A percentile compares a stretch with the other conserved stretches of the same genome.
Evolutionary conservation across 2,329 filamentous ascomycete genomes (phyloP).

Genomic region (Didymella arachidicola): DNA sequence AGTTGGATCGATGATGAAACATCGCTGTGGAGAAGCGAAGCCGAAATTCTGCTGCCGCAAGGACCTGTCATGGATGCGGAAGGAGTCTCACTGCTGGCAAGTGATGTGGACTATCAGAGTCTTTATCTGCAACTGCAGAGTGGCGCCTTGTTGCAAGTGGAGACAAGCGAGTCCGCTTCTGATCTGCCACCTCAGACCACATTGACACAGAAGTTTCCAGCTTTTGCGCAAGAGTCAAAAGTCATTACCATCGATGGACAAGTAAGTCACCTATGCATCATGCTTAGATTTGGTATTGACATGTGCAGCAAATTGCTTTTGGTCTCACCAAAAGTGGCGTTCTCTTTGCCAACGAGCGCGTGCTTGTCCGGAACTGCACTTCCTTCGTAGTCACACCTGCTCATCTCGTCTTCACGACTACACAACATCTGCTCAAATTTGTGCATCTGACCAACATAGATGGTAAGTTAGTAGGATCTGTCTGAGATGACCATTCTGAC

Average conservation of each 20-base stretch:
- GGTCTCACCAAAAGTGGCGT: slow-evolving; percentile 79
- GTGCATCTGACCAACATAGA: slow-evolving; percentile 75
- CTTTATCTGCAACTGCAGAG: slow-evolving; percentile 37
- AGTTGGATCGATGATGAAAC: slow-evolving; percentile 43
- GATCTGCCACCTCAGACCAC: slow-evolving; percentile 30
- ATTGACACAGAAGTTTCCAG: slow-evolving; percentile 35
- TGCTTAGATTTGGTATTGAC: slow-evolving; percentile 23
- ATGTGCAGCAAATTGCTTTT: slow-evolving; percentile 58
- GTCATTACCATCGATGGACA: slow-evolving; percentile 33
- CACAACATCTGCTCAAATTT: slow-evolving; percentile 91
- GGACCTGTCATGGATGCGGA: slow-evolving; percentile 38
- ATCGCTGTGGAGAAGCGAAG: slow-evolving; percentile 39
- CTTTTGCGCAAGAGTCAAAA: slow-evolving; percentile 38
- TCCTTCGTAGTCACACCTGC: slow-evolving; percentile 83
- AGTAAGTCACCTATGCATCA: slow-evolving; percentile 24
- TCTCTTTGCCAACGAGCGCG: slow-evolving; percentile 77
- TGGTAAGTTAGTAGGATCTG: slow-evolving; percentile 57
- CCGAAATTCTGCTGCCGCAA: slow-evolving; percentile 27
- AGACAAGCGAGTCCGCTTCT: slow-evolving; percentile 14
- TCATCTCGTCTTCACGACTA: slow-evolving; percentile 92
- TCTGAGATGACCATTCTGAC: slow-evolving; percentile 7
- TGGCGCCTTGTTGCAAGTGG: slow-evolving; percentile 33
- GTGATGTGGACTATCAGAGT: slow-evolving; percentile 31
- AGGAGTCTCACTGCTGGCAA: slow-evolving; percentile 33
- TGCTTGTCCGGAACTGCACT: slow-evolving; percentile 85